Percentiles rank a stretch among this genome's conserved stretches.
Evolutionary conservation across 1,284 basidiomycete species (phyloP).

Genomic region (Porodaedalea pini): DNA sequence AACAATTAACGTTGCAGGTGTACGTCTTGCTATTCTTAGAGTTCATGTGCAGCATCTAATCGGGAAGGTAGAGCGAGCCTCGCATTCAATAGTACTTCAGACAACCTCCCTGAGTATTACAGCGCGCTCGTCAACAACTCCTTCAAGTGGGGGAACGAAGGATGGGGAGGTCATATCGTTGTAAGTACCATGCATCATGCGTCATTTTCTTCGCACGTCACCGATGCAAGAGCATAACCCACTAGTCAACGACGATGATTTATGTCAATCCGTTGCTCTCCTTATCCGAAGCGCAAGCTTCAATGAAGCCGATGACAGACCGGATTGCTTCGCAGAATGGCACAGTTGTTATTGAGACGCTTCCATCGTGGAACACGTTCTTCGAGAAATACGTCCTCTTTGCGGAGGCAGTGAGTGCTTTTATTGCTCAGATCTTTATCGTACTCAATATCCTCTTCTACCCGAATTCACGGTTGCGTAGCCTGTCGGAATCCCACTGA

Average conservation of each 20-base stretch:
- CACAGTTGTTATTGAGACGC: conserved; percentile 31
- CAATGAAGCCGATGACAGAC: conserved; percentile 32
- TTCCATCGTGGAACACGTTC: conserved; percentile 32
- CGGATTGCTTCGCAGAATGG: conserved; percentile 32
- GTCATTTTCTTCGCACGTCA: too few relatives aligned
- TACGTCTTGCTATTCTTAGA: too few relatives aligned
- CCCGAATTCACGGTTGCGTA: conserved; percentile 13
- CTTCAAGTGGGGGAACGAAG: too few relatives aligned
- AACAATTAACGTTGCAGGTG: too few relatives aligned
- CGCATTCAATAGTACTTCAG: too few relatives aligned
- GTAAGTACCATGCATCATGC: too few relatives aligned
- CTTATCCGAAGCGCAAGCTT: conserved; percentile 28
- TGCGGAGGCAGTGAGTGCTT: conserved; percentile 27
- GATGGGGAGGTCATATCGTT: too few relatives aligned
- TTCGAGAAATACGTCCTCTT: conserved; percentile 31
- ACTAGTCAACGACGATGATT: conserved; percentile 9
- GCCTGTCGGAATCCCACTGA: conserved; percentile 31
- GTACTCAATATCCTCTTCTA: conserved; percentile 6
- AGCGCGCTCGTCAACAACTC: too few relatives aligned
- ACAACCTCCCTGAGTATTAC: too few relatives aligned
- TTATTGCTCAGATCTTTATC: background rate
- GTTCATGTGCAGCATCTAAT: too few relatives aligned
- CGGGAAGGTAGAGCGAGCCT: too few relatives aligned
- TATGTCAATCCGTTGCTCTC: conserved; percentile 32
- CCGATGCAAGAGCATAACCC: too few relatives aligned